Conservation (phyloP, 75 land plant species). For the Picea glauca region DNA sequence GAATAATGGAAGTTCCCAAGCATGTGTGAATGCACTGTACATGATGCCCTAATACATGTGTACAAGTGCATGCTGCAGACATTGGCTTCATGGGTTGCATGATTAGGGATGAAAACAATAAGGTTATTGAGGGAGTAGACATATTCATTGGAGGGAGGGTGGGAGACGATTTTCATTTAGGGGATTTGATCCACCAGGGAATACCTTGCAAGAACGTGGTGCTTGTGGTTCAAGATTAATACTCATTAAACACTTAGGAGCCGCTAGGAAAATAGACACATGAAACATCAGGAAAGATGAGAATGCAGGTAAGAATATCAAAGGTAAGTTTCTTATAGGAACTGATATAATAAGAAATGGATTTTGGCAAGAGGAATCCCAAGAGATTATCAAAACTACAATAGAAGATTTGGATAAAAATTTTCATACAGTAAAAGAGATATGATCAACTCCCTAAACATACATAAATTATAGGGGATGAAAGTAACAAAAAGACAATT, state of each 20-base stretch:
- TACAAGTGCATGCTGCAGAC: slow-evolving; percentile 97
- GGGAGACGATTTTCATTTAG: slow-evolving; percentile 86
- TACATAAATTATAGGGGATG: too few relatives aligned
- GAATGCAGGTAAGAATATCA: too few relatives aligned
- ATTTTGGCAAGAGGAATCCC: too few relatives aligned
- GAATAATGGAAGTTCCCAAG: slow-evolving; percentile 53
- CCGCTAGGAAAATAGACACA: slow-evolving; percentile 9
- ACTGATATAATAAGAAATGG: too few relatives aligned
- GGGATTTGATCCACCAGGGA: slow-evolving; percentile 59
- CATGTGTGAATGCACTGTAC: slow-evolving; percentile 97
- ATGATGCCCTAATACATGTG: slow-evolving; percentile 93
- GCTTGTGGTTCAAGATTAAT: slow-evolving; percentile 71
- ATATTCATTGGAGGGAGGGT: slow-evolving; percentile 80
- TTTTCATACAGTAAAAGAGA: too few relatives aligned
- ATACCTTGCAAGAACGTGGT: slow-evolving; percentile 83
- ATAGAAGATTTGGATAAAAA: too few relatives aligned
- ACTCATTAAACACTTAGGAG: slow-evolving; percentile 78
- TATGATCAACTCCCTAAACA: too few relatives aligned
- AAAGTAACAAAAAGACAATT: too few relatives aligned
- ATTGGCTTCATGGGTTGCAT: slow-evolving; percentile 98
- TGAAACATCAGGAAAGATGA: too few relatives aligned
- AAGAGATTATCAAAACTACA: too few relatives aligned
- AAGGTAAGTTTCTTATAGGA: too few relatives aligned
- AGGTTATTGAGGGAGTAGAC: slow-evolving; percentile 72
- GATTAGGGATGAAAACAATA: slow-evolving; percentile 67